phyloP scores from a whole-genome alignment of 2,329 filamentous ascomycete genomes.

The Alternaria sp. region DNA sequence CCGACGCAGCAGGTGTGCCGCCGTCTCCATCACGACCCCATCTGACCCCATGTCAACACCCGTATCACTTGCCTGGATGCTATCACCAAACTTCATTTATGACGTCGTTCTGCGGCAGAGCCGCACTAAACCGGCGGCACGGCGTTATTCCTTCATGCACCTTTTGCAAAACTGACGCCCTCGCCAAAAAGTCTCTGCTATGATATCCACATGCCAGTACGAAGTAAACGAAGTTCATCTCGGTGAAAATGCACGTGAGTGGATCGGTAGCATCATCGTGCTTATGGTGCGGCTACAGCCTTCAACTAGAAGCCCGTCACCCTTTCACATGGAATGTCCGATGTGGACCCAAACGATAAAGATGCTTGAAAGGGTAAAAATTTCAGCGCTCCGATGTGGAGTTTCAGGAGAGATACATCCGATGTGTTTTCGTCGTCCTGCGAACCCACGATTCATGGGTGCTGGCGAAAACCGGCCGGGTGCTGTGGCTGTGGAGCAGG shows the following conservation, averaged over 20 bases:
- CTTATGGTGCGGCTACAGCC: conserved; percentile 9
- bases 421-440: conserved; percentile 11
- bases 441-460: conserved; percentile 5
- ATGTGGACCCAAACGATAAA: conserved; percentile 7
- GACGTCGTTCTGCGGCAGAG: conserved; percentile 7
- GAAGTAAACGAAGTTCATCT: neutral
- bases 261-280: conserved; percentile 14
- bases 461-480: conserved; percentile 19
- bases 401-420: neutral
- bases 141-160: conserved; percentile 5
- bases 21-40: neutral
- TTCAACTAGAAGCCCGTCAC: conserved; percentile 7
- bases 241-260: conserved; percentile 9
- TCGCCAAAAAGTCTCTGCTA: conserved; percentile 12
- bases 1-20: conserved; percentile 14
- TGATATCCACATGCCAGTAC: conserved; percentile 7
- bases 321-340: neutral
- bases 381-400: conserved; percentile 10
- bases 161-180: neutral
- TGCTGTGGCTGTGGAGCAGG: conserved; percentile 20
- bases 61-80: conserved; percentile 1
- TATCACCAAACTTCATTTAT: conserved; percentile 4
- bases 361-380: conserved; percentile 5
- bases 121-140: neutral
- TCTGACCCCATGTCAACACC: neutral